Evolutionary conservation across 176 grass and related monocot species (phyloP), one percentile per base, ranked within the genome.

Genomic region (Musa itinerans): DNA sequence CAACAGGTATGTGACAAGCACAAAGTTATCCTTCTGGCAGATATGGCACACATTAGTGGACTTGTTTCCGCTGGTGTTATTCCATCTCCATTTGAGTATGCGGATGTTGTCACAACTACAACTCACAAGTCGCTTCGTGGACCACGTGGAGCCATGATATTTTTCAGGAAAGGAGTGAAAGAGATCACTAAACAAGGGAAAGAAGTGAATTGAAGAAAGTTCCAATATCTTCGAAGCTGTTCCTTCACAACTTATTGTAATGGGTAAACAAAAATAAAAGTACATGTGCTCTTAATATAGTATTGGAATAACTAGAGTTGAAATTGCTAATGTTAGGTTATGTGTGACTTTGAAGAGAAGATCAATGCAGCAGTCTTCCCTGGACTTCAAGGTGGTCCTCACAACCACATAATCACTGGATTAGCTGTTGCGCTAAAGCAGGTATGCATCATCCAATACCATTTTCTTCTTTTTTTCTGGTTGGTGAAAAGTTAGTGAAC

Each of bases 1-100:
- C n/a, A n/a, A n/a, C n/a, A 99, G 95, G 82, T 99, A 65, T 99
- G 95, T 69, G 83, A 99, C 86, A 99, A 99, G 75, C 95, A 99
- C 76, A 99, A 99, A 76, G 95, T 91, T 63, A 52, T 99, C 80
- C 91, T 99, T 83, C 86, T 99, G 34, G 95, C 95, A 68, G 95
- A 99, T 69, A 99, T 99, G 95, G 91, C 95, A 74, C 95, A 94
- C 76, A 99, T 94, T 66, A 99, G 95, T 79, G 95, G 95, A 62
- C 85, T 94, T 27, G 95, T 99, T 11, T 90, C 95, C 67, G 88
- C 88, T 81, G 95, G 83, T 82, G 88, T 99, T 57, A 86, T 99
- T 84, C 86, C 90, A 68, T 94, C 90, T 89, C 91, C 90, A 78
- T 99, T 99, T 75, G 95, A 99, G 61, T 88, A 94, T 78, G 95